phyloP scores from a whole-genome alignment of 495 filamentous ascomycete genomes.

The Friedmanniomyces endolithicus region DNA sequence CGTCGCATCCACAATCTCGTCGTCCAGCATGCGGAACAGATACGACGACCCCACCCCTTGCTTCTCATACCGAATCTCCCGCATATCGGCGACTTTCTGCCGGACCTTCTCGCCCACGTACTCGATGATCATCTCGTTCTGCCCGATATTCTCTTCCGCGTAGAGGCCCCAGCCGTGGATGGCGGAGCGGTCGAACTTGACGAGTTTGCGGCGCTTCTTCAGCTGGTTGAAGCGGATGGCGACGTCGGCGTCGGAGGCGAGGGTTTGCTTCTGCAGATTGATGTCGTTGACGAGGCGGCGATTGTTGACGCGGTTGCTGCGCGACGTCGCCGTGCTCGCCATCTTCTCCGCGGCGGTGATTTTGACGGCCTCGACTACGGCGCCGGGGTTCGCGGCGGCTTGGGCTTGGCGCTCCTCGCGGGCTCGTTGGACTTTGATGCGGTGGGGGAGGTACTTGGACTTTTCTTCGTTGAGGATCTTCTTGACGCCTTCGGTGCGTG shows the following conservation, averaged over 20 bases:
- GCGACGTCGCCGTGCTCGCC: conserved; percentile 63
- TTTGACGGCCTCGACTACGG: conserved; percentile 55
- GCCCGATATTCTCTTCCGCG: conserved; percentile 90
- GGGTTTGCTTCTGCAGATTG: conserved; percentile 80
- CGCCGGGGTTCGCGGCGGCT: conserved; percentile 57
- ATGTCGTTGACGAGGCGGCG: conserved; percentile 87
- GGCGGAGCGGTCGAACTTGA: conserved; percentile 92
- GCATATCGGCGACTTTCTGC: conserved; percentile 89
- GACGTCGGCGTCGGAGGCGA: conserved; percentile 31
- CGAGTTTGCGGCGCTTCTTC: conserved; percentile 98
- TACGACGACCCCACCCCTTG: conserved; percentile 96
- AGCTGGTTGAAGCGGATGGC: conserved; percentile 96
- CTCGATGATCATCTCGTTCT: conserved; percentile 99
- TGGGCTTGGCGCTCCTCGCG: conserved; percentile 76
- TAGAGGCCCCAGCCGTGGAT: conserved; percentile 99
- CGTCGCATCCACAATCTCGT: conserved; percentile 92
- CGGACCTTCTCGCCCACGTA: conserved; percentile 97
- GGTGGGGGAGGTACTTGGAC: conserved; percentile 94
- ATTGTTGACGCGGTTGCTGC: conserved; percentile 87
- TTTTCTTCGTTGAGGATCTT: conserved; percentile 94
- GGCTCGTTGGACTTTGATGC: conserved; percentile 83
- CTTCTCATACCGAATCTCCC: conserved; percentile 82
- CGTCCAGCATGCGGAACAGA: conserved; percentile 95
- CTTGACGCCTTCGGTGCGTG: conserved; percentile 83
- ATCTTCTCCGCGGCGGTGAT: conserved; percentile 60